These are phyloP conservation scores for Pulchroboletus neoregius DNA, from an alignment of 1,284 basidiomycete species.

Conservation along the genomic window DNA sequence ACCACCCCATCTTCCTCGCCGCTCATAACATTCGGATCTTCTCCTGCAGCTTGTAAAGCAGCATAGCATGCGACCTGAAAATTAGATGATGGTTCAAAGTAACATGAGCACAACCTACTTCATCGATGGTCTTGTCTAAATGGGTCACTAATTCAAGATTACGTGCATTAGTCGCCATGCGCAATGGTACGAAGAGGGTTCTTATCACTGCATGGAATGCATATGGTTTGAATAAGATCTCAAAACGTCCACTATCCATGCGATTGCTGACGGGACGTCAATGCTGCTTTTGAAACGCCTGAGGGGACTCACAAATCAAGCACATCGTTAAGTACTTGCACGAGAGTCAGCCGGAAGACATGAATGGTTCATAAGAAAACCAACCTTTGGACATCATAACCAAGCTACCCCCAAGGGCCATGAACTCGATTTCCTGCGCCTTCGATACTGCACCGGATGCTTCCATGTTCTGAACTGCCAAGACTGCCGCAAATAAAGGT, in stretches of 20 bases:
- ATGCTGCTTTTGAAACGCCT: not conserved
- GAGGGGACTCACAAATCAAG: conserved; percentile 63
- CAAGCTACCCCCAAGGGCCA: conserved; percentile 75
- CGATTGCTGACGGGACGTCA: conserved; percentile 39
- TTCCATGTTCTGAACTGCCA: conserved; percentile 88
- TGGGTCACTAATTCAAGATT: conserved; percentile 65
- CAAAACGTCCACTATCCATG: conserved; percentile 79
- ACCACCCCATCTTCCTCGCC: conserved; percentile 63
- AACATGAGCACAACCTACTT: conserved; percentile 38
- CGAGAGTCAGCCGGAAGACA: conserved; percentile 4
- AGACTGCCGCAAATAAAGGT: conserved; percentile 40
- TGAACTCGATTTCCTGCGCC: conserved; percentile 74
- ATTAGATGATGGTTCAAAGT: not conserved
- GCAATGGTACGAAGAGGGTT: conserved; percentile 73
- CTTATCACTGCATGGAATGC: conserved; percentile 81
- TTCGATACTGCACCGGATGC: conserved; percentile 61
- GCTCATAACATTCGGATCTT: conserved; percentile 39
- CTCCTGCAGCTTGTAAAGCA: conserved; percentile 55
- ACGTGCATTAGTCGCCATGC: conserved; percentile 70
- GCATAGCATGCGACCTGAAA: conserved; percentile 50
- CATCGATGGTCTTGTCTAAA: conserved; percentile 73
- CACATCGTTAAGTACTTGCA: conserved; percentile 79
- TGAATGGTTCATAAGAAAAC: conserved; percentile 1
- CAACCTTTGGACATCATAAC: conserved; percentile 86
- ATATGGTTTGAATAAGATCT: conserved; percentile 72